These are phyloP conservation scores for Flaveria robusta DNA, from an alignment of 129 eudicot genomes.

Conservation along the genomic window DNA sequence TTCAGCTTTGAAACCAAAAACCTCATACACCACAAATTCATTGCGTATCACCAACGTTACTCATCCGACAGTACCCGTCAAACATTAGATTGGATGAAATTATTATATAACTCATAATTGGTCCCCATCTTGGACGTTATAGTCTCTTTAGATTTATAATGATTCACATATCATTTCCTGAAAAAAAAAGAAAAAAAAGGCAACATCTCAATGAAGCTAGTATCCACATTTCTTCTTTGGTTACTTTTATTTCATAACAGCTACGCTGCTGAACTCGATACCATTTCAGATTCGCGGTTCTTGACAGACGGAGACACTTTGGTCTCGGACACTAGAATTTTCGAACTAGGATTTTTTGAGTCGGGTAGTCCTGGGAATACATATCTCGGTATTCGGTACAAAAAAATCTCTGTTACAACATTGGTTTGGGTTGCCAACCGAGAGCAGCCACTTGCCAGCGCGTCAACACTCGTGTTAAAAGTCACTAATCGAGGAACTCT, in stretches of 20 bases:
- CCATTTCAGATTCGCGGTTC: background rate
- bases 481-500: background rate
- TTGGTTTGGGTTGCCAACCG: conserved; percentile 12
- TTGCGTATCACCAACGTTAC: no score
- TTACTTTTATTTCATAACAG: no score
- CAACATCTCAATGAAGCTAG: no score
- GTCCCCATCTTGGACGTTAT: background rate
- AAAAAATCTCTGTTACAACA: background rate
- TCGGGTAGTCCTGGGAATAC: background rate
- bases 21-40: no score
- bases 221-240: no score
- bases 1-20: no score
- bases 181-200: background rate
- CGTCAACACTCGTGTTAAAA: background rate
- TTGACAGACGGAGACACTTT: background rate
- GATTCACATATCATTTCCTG: background rate
- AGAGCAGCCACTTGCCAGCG: background rate
- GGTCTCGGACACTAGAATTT: conserved; percentile 1
- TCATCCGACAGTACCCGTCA: no score
- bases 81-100: no score
- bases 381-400: conserved; percentile 6
- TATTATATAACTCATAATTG: no score
- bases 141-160: background rate
- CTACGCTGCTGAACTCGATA: background rate
- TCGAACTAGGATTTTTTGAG: background rate